Evolutionary conservation across 441 rosid species (phyloP), one percentile per base, ranked within the genome.

Genomic region (Brassica hybrid): DNA sequence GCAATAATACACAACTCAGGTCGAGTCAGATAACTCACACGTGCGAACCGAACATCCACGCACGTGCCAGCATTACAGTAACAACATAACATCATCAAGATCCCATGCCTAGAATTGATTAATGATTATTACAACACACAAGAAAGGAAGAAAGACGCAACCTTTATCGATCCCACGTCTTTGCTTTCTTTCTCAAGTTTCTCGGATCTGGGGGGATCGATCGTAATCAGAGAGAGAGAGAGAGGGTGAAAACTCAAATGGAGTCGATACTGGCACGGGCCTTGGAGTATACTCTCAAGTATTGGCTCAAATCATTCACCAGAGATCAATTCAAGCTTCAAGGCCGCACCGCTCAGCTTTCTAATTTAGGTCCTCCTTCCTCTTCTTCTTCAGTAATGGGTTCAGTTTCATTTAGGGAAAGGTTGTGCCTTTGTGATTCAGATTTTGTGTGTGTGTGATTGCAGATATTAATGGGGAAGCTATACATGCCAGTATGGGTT

Each of bases 291-390:
- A 96, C 98, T 27, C 94, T 96, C 71, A 96, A 94, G 94, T 94
- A 96, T 88, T 96, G 98, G 99, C 98, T 96, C 82, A 96, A 96
- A 70, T 96, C 99, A 23, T 96, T 96, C 85, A 88, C 99, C 75
- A 85, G 98, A 81, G 97, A 96, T 79, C 99, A 96, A 83, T 89
- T 96, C 80, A 91, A 91, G 90, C 87, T 96, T 79, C 97, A 96
- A 69, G 97, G 97, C 77, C 97, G 97, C 16, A 88, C 90, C 7
- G 93, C 84, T 4, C 98, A 90, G 83, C 97, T 96, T 65, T 96
- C 97, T 68, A 89, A 92, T 90, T 74, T 96, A 77, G 99, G 99
- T 88, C 25, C 18, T 45, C 1, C 12, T 7, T 27, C 16, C n/a
- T 9, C 1, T 70, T 4, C 67, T 32, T 78, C 77, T 54, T 16